phyloP scores from a whole-genome alignment of 306 rosid species.

The Carpinus viminea region DNA sequence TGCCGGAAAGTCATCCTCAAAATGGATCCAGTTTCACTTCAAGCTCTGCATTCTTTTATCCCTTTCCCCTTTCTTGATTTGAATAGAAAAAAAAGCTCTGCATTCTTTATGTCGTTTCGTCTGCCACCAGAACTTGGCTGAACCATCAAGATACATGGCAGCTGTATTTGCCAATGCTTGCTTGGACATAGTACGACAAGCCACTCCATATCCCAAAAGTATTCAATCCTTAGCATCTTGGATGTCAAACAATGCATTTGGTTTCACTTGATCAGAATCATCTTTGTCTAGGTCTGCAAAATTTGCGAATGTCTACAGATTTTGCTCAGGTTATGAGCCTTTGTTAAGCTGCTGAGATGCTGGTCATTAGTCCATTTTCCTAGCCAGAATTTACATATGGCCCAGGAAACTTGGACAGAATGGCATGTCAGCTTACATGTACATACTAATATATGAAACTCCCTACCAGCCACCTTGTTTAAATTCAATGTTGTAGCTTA shows the following conservation, averaged over 20 bases:
- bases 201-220: no score
- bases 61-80: no score
- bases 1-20: neutral
- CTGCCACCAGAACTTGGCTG: neutral
- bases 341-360: slow-evolving; percentile 3
- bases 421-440: neutral
- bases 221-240: no score
- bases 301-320: neutral
- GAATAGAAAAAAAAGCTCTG: no score
- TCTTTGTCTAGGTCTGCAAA: neutral
- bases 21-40: neutral
- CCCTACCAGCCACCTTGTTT: neutral
- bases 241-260: no score
- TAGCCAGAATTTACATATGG: neutral
- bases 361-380: neutral
- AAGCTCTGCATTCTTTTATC: no score
- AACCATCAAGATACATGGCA: neutral
- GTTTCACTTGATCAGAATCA: no score
- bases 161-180: neutral
- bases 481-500: neutral
- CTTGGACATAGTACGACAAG: no score
- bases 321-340: neutral
- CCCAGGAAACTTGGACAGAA: neutral
- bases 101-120: no score
- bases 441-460: neutral